Conservation (phyloP, 2,329 filamentous ascomycete species). For the Leptographium wingfieldii region DNA sequence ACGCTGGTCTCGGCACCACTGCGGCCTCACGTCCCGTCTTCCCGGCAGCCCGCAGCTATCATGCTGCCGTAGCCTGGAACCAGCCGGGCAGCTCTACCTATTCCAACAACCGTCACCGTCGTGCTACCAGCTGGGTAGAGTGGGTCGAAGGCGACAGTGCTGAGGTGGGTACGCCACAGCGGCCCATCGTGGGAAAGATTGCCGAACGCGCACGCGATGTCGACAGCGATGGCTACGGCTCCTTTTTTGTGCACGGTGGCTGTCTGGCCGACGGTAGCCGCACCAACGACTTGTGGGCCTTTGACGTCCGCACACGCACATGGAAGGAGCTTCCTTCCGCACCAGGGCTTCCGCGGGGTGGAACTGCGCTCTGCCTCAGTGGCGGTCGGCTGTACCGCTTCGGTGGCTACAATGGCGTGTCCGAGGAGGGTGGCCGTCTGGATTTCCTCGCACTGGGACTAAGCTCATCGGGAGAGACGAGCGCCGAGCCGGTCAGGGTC, state of each 20-base stretch:
- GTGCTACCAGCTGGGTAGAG: slow-evolving; percentile 36
- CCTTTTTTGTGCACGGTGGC: slow-evolving; percentile 66
- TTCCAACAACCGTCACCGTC: slow-evolving; percentile 18
- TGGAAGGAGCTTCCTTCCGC: slow-evolving; percentile 60
- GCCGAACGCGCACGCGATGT: slow-evolving; percentile 47
- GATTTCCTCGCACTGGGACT: slow-evolving; percentile 51
- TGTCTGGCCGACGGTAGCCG: slow-evolving; percentile 52
- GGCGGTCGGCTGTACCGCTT: slow-evolving; percentile 60
- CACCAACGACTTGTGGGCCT: slow-evolving; percentile 62
- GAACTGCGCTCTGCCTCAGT: slow-evolving; percentile 52
- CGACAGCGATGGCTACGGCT: slow-evolving; percentile 50
- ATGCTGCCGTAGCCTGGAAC: slow-evolving; percentile 42
- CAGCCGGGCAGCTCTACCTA: slow-evolving; percentile 9
- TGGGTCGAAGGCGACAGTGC: slow-evolving; percentile 43
- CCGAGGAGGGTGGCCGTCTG: slow-evolving; percentile 57
- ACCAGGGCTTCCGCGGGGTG: slow-evolving; percentile 53
- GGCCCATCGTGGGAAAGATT: slow-evolving; percentile 43
- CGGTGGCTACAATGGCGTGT: slow-evolving; percentile 63
- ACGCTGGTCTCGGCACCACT: slow-evolving; percentile 7
- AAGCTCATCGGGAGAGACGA: slow-evolving; percentile 39
- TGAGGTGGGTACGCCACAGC: slow-evolving; percentile 44
- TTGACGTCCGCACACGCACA: slow-evolving; percentile 47
- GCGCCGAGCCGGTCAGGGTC: slow-evolving; percentile 31
- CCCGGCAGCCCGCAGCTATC: slow-evolving; percentile 59
- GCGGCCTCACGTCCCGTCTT: slow-evolving; percentile 20